A percentile compares a stretch with the other conserved stretches of the same genome.
Evolutionary conservation across 75 land plant species (phyloP).

Genomic region (Cryptomeria japonica): DNA sequence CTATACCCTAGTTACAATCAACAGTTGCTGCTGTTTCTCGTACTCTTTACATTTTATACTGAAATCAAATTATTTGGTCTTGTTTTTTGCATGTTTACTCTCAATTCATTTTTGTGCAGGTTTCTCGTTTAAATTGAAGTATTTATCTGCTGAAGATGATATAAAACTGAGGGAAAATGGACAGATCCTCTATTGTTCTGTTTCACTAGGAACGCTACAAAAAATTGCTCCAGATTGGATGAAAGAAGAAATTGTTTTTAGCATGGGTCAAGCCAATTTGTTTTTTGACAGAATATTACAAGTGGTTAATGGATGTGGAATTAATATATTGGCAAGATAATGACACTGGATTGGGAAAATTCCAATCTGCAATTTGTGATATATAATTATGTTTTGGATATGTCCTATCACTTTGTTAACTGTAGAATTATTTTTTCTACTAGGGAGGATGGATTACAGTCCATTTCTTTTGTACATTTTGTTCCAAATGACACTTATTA

Average conservation of each 20-base stretch:
- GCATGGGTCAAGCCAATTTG: constrained; percentile 31
- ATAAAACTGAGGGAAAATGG: neutral
- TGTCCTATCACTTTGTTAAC: neutral
- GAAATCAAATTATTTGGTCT: neutral
- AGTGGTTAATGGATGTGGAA: constrained; percentile 12
- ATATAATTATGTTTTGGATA: neutral
- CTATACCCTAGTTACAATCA: too few species aligned
- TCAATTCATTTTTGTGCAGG: constrained; percentile 28
- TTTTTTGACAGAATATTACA: constrained; percentile 52
- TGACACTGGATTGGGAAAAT: neutral
- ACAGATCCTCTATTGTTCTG: constrained; percentile 38
- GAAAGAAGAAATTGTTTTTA: constrained; percentile 55
- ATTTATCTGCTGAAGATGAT: constrained; percentile 19
- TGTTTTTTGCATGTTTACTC: neutral
- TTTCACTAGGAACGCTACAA: constrained; percentile 59
- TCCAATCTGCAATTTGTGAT: neutral
- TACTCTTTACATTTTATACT: too few species aligned
- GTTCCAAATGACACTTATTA: neutral
- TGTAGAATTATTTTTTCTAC: neutral
- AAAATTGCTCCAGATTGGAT: constrained; percentile 64
- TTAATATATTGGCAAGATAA: neutral
- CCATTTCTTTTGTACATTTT: neutral
- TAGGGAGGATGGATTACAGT: neutral
- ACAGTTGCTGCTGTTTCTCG: neutral
- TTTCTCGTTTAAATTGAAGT: constrained; percentile 54